These are phyloP conservation scores for Morella rubra DNA, from an alignment of 306 rosid species.

Conservation along the genomic window DNA sequence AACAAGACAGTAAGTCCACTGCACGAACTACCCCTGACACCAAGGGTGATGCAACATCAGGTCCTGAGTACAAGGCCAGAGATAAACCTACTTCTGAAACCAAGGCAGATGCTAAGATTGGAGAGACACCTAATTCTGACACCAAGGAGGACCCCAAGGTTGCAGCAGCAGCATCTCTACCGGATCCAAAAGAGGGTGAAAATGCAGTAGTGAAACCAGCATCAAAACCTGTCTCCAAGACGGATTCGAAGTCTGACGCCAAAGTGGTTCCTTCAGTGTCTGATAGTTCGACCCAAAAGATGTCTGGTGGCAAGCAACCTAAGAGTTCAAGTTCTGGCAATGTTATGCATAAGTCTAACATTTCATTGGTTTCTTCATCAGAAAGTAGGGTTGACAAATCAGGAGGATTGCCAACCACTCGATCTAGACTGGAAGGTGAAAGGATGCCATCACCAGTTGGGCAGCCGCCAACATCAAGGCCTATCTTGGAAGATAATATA, in stretches of 20 bases:
- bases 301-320: slow-evolving; percentile 31
- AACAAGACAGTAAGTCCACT: slow-evolving; percentile 58
- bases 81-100: slow-evolving; percentile 42
- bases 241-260: slow-evolving; percentile 32
- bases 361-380: slow-evolving; percentile 32
- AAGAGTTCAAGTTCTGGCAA: slow-evolving; percentile 38
- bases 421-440: slow-evolving; percentile 54
- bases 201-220: slow-evolving; percentile 39
- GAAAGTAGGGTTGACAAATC: slow-evolving; percentile 46
- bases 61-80: slow-evolving; percentile 35
- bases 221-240: slow-evolving; percentile 28
- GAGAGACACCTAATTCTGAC: slow-evolving; percentile 33
- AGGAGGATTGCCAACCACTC: slow-evolving; percentile 35
- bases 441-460: slow-evolving; percentile 36
- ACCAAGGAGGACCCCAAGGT: slow-evolving; percentile 41
- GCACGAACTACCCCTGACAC: slow-evolving; percentile 43
- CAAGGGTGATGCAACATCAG: slow-evolving; percentile 40
- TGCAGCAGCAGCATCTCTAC: slow-evolving; percentile 22
- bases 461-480: slow-evolving; percentile 42
- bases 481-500: slow-evolving; percentile 71
- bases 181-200: slow-evolving; percentile 42
- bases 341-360: slow-evolving; percentile 32
- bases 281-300: slow-evolving; percentile 34
- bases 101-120: slow-evolving; percentile 44
- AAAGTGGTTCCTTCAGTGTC: slow-evolving; percentile 19